These are phyloP conservation scores for Polysphondylium violaceum DNA, from an alignment of 78 protist genomes.

Conservation along the genomic window DNA sequence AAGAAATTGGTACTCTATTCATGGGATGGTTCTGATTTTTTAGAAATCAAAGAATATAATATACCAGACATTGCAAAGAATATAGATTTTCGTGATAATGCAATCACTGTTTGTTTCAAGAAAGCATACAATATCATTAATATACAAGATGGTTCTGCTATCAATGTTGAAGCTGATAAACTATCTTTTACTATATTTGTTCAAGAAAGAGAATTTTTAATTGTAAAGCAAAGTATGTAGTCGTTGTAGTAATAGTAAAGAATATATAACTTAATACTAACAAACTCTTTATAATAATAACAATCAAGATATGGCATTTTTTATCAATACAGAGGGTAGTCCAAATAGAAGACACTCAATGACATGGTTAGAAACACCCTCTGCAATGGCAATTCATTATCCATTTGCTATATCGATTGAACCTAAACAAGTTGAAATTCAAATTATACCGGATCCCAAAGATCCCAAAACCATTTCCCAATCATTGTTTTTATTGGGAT, in stretches of 20 bases:
- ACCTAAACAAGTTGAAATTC: slow-evolving; percentile 44
- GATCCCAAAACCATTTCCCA: slow-evolving; percentile 44
- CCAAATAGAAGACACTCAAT: slow-evolving; percentile 62
- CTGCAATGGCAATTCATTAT: slow-evolving; percentile 22
- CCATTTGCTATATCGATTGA: slow-evolving; percentile 70
- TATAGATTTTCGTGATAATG: slow-evolving; percentile 43
- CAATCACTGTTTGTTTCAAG: slow-evolving; percentile 47
- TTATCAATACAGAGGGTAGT: slow-evolving; percentile 44
- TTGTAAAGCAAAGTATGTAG: slow-evolving; percentile 53
- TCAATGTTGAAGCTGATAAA: slow-evolving; percentile 55
- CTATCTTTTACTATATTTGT: slow-evolving; percentile 50
- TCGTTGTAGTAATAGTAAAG: not conserved
- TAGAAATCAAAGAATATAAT: slow-evolving; percentile 56
- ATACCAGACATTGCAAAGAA: slow-evolving; percentile 62
- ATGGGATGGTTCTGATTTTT: slow-evolving; percentile 58
- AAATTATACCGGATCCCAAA: slow-evolving; percentile 69
- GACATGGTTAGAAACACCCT: slow-evolving; percentile 65
- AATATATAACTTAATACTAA: not conserved
- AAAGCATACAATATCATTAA: slow-evolving; percentile 61
- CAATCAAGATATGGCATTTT: slow-evolving; percentile 59
- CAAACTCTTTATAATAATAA: not conserved
- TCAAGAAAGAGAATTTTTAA: slow-evolving; percentile 67
- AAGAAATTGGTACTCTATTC: slow-evolving; percentile 47
- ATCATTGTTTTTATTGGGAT: slow-evolving; percentile 23
- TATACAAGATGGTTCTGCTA: slow-evolving; percentile 20